A percentile compares a stretch with the other conserved stretches of the same genome.
These are phyloP conservation scores for Annulohypoxylon bovei DNA, from an alignment of 495 filamentous ascomycete species.

Conservation along the genomic window DNA sequence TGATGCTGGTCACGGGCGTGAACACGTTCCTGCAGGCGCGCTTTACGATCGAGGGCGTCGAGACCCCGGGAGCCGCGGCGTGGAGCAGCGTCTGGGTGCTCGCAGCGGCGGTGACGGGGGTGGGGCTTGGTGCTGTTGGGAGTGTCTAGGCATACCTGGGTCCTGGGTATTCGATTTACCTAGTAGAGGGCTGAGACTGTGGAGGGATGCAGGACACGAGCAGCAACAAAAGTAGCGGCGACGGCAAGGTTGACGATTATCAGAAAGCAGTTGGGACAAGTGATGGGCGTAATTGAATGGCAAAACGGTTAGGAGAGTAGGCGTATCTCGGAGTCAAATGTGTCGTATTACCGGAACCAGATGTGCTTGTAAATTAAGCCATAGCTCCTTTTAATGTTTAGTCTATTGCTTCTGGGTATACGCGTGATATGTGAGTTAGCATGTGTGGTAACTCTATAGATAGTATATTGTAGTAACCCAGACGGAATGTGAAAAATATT, in stretches of 20 bases:
- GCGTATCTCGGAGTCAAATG: neutral
- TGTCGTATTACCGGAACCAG: neutral
- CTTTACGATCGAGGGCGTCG: slow-evolving; percentile 71
- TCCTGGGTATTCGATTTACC: neutral
- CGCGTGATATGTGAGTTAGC: too few species aligned
- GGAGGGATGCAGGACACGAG: slow-evolving; percentile 53
- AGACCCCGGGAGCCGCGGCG: slow-evolving; percentile 69
- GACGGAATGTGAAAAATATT: too few species aligned
- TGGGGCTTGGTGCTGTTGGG: slow-evolving; percentile 65
- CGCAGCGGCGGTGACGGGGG: slow-evolving; percentile 67
- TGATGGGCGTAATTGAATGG: neutral
- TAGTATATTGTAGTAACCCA: too few species aligned
- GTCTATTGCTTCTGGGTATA: neutral
- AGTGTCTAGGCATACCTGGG: slow-evolving; percentile 40
- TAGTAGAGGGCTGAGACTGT: slow-evolving; percentile 46
- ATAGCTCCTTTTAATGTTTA: slow-evolving; percentile 1
- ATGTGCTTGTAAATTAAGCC: neutral
- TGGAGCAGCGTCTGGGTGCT: slow-evolving; percentile 78
- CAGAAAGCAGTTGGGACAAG: neutral
- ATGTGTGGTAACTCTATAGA: too few species aligned
- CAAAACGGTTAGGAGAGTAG: neutral
- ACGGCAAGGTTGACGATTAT: neutral
- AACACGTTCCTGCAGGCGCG: slow-evolving; percentile 74
- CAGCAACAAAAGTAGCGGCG: neutral
- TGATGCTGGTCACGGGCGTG: slow-evolving; percentile 63